Conservation (phyloP, 768 basidiomycete genomes). For the Lentinula sp. region DNA sequence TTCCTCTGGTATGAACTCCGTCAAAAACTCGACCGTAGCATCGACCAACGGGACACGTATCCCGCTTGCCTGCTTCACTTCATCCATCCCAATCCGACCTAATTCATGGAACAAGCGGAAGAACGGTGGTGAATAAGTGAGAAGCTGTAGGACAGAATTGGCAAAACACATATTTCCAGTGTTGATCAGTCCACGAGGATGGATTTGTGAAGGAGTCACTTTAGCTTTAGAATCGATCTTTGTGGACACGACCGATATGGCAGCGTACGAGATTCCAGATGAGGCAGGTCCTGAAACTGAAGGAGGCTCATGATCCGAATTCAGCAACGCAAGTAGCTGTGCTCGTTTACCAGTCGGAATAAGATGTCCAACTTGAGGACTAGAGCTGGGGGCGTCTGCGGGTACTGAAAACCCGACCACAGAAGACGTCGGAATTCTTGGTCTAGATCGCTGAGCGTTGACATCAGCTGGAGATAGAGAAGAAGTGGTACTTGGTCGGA, state of each 20-base stretch:
- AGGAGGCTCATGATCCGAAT: conserved; percentile 21
- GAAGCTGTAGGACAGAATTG: conserved; percentile 86
- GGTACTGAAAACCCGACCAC: conserved; percentile 73
- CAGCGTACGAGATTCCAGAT: conserved; percentile 8
- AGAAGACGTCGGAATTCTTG: conserved; percentile 43
- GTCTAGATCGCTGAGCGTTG: conserved; percentile 36
- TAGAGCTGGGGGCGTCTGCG: conserved; percentile 27
- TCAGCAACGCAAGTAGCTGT: conserved; percentile 53
- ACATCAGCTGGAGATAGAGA: conserved; percentile 12
- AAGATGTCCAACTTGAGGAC: conserved; percentile 15
- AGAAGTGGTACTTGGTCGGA: conserved; percentile 32
- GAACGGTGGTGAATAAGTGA: conserved; percentile 89
- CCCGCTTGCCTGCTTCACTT: conserved; percentile 14
- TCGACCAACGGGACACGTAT: conserved; percentile 51
- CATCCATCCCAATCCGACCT: conserved; percentile 28
- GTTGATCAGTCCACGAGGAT: conserved; percentile 83
- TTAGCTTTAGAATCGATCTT: background rate
- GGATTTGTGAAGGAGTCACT: conserved; percentile 24
- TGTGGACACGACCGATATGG: conserved; percentile 9
- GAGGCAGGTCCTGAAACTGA: conserved; percentile 10
- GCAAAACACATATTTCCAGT: conserved; percentile 98
- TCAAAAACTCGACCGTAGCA: conserved; percentile 68
- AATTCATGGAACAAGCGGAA: conserved; percentile 71
- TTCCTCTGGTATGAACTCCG: conserved; percentile 53
- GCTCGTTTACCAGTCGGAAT: conserved; percentile 33